Evolutionary conservation across 257 asterid species (phyloP), one percentile per base, ranked within the genome.

Genomic region (Scutellaria barbata): DNA sequence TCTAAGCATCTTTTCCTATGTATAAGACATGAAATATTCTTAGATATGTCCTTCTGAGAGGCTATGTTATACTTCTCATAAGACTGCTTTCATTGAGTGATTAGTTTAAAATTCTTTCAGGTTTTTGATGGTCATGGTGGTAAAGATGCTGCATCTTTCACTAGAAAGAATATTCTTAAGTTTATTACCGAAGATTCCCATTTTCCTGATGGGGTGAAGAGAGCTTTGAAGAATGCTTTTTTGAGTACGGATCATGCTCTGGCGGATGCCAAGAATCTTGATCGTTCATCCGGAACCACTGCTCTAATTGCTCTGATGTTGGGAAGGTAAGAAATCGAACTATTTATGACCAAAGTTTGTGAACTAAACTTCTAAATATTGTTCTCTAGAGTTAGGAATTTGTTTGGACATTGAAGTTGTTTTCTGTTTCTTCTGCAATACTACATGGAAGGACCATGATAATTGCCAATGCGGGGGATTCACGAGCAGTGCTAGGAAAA

Each of bases 61-160:
- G 12, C 37, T 9, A 46, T 53, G 4, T 14, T 17, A 12, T 51
- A 35, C 39, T 17, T 8, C 37, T 10, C 18, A 37, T 18, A 10
- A 25, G 18, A 68, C 47, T 50, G 20, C 52, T 50, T 78, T 4
- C 64, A n/a, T 51, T 41, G 13, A 46, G 53, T 25, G 71, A 9
- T 45, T 45, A 42, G 35, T 70, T 40, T 55, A 46, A 70, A 74
- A 70, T 45, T 39, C 47, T 71, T 80, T 67, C 85, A 92, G 96
- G 98, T 90, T 63, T 92, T 92, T 59, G 96, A 88, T 76, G 98
- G 96, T 56, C 96, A 92, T 63, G 91, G 92, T 10, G 98, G 97
- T 25, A 80, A 72, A 47, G 98, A 87, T 69, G 98, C 96, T 51
- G 96, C 97, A 18, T 76, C 89, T 64, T 90, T 92, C 83, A 83